Conservation (phyloP, 2,329 filamentous ascomycete genomes). For the Domatiomyces catenatus region DNA sequence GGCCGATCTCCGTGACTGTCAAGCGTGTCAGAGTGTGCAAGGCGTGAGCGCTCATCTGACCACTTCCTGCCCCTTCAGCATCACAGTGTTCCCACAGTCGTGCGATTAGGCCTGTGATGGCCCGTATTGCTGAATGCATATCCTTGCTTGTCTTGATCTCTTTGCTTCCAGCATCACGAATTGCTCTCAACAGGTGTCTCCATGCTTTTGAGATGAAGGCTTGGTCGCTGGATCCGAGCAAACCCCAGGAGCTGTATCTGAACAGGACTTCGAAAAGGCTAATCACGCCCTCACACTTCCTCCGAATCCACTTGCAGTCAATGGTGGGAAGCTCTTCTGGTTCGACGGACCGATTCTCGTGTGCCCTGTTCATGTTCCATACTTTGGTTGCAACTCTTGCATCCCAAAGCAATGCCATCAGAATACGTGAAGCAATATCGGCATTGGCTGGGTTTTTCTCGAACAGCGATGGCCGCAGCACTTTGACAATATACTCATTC, state of each 20-base stretch:
- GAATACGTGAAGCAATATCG: constrained; percentile 49
- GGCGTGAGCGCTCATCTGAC: background rate
- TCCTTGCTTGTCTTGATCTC: constrained; percentile 82
- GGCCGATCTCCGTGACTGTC: constrained; percentile 1
- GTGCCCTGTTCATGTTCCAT: constrained; percentile 62
- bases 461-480: constrained; percentile 45
- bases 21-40: background rate
- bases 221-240: constrained; percentile 21
- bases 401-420: constrained; percentile 50
- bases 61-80: background rate
- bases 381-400: constrained; percentile 31
- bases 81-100: background rate
- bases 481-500: constrained; percentile 54
- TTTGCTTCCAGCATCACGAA: constrained; percentile 54
- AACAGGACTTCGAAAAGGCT: constrained; percentile 40
- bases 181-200: constrained; percentile 42
- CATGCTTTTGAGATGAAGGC: constrained; percentile 43
- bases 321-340: constrained; percentile 68
- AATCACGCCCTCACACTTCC: constrained; percentile 53
- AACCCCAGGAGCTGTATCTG: constrained; percentile 33
- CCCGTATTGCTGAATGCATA: background rate
- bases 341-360: constrained; percentile 41
- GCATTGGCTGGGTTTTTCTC: constrained; percentile 34
- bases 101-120: background rate
- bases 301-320: constrained; percentile 75